phyloP scores from a whole-genome alignment of 208 protist genomes.

The Trypanosoma congolense region DNA sequence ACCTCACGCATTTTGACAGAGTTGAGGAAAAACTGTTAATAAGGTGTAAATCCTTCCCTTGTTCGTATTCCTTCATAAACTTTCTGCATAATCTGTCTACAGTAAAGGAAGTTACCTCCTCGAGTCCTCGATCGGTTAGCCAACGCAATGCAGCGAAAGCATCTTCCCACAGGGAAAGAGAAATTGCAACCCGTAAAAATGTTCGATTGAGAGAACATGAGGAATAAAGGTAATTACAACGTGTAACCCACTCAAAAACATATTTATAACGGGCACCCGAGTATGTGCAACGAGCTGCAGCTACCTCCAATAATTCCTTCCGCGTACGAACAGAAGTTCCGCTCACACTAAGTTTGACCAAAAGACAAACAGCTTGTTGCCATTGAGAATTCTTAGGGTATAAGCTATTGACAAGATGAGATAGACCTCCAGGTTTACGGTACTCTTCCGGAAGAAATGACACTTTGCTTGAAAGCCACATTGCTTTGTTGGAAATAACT shows the following conservation, averaged over 20 bases:
- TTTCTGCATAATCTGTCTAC: slow-evolving; percentile 16
- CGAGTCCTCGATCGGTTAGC: slow-evolving; percentile 2
- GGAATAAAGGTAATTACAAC: slow-evolving; percentile 3
- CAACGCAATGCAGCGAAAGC: slow-evolving; percentile 17
- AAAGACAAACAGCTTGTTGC: slow-evolving; percentile 21
- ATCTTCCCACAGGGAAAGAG: slow-evolving; percentile 12
- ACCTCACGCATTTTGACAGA: slow-evolving; percentile 16
- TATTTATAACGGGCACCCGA: slow-evolving; percentile 21
- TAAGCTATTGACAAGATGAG: slow-evolving; percentile 14
- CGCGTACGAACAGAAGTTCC: slow-evolving; percentile 6
- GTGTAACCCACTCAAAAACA: slow-evolving; percentile 17
- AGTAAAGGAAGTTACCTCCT: slow-evolving; percentile 10
- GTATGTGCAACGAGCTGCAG: slow-evolving; percentile 22
- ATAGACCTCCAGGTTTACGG: slow-evolving; percentile 19
- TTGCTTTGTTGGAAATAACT: slow-evolving; percentile 22
- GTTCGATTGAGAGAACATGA: slow-evolving; percentile 26
- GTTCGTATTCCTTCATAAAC: slow-evolving; percentile 19
- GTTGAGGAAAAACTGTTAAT: slow-evolving; percentile 19
- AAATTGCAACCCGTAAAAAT: slow-evolving; percentile 22
- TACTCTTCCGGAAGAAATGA: slow-evolving; percentile 32
- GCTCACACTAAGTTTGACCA: slow-evolving; percentile 16
- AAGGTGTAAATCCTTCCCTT: slow-evolving; percentile 13
- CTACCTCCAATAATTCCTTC: slow-evolving; percentile 24
- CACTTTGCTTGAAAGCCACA: slow-evolving; percentile 27
- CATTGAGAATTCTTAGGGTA: slow-evolving; percentile 32